A percentile compares a stretch with the other conserved stretches of the same genome.
Conservation (phyloP, 768 basidiomycete species). For the Psilocybe azurescens region DNA sequence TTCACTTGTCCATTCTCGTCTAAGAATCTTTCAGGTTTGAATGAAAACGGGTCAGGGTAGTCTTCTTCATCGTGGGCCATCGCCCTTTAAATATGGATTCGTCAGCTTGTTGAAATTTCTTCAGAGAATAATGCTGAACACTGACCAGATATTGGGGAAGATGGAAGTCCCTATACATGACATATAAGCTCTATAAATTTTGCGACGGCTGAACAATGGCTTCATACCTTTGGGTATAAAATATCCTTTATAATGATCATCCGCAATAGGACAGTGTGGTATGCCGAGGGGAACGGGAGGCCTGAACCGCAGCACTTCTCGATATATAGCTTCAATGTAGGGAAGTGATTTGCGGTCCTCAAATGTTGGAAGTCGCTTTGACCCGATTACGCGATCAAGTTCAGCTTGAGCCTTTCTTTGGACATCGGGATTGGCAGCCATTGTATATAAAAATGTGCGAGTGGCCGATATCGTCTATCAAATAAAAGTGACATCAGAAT, state of each 20-base stretch:
- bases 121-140: neutral
- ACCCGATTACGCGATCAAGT: conserved; percentile 37
- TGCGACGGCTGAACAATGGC: neutral
- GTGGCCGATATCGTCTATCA: conserved; percentile 18
- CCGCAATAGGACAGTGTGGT: conserved; percentile 26
- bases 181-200: neutral
- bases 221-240: conserved; percentile 29
- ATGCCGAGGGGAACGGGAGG: conserved; percentile 25
- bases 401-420: conserved; percentile 40
- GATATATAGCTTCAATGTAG: conserved; percentile 30
- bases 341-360: conserved; percentile 32
- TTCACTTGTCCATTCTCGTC: conserved; percentile 13
- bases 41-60: conserved; percentile 29
- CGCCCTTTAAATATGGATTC: conserved; percentile 15
- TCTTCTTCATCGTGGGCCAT: conserved; percentile 31
- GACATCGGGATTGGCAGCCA: conserved; percentile 34
- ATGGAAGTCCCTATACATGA: conserved; percentile 16
- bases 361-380: conserved; percentile 32
- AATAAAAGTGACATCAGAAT: neutral
- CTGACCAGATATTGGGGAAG: conserved; percentile 26
- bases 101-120: too few relatives aligned
- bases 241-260: conserved; percentile 35
- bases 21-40: conserved; percentile 36
- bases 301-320: conserved; percentile 25
- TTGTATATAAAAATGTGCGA: conserved; percentile 31